Conservation (phyloP, 306 rosid genomes). For the Sesbania bispinosa region DNA sequence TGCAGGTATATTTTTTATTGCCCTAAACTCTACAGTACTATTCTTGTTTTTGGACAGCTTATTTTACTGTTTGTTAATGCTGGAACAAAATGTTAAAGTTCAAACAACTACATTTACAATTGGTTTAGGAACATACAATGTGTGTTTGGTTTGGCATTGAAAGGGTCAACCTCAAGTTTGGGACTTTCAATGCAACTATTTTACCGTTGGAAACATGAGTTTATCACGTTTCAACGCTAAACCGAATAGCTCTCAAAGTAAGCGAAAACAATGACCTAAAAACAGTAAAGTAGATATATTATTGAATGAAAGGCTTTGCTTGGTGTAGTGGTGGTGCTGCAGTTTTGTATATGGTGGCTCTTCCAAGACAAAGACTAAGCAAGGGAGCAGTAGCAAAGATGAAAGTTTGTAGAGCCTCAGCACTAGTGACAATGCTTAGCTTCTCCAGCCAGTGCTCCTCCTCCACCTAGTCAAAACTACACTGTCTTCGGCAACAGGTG, state of each 20-base stretch:
- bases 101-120: no score
- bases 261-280: background rate
- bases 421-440: no score
- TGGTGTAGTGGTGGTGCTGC: conserved; percentile 69
- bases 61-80: no score
- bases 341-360: conserved; percentile 84
- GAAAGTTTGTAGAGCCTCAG: no score
- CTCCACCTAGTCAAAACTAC: conserved; percentile 57
- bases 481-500: conserved; percentile 44
- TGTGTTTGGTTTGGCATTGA: no score
- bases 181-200: no score
- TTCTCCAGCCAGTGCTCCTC: conserved; percentile 50
- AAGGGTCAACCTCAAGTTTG: no score
- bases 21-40: background rate
- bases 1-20: conserved; percentile 62
- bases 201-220: no score
- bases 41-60: background rate
- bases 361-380: conserved; percentile 60
- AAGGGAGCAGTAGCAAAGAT: conserved; percentile 29
- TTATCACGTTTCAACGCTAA: no score
- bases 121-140: no score
- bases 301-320: conserved; percentile 11
- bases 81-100: no score
- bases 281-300: background rate
- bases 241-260: no score